Evolutionary conservation across 192 early-diverging fungal genomes (phyloP).

Genomic region (Backusella westeae): DNA sequence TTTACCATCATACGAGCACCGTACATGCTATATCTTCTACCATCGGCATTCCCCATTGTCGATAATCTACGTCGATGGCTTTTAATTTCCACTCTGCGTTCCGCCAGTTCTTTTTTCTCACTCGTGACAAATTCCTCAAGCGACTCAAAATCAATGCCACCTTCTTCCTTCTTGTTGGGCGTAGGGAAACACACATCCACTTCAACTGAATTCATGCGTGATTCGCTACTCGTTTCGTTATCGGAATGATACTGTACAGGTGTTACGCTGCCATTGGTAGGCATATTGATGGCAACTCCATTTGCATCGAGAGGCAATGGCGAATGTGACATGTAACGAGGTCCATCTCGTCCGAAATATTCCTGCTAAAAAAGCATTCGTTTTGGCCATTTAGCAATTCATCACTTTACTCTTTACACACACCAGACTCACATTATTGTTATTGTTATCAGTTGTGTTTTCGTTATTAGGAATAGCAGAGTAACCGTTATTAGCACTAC

Average conservation of each 20-base stretch:
- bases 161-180: slow-evolving; percentile 3
- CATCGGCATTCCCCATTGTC: slow-evolving; percentile 8
- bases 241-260: neutral
- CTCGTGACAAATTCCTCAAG: slow-evolving; percentile 21
- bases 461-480: neutral
- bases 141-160: slow-evolving; percentile 20
- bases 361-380: neutral
- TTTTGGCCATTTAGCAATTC: neutral
- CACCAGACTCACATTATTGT: neutral
- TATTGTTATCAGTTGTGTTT: neutral
- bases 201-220: slow-evolving; percentile 10
- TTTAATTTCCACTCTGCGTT: neutral
- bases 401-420: neutral
- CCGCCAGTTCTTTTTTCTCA: slow-evolving; percentile 8
- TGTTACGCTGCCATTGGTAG: neutral
- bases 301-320: neutral
- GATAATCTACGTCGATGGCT: slow-evolving; percentile 18
- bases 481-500: neutral
- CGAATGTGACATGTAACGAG: neutral
- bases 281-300: neutral
- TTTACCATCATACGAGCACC: slow-evolving; percentile 27
- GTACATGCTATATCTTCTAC: slow-evolving; percentile 26
- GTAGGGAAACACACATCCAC: slow-evolving; percentile 32
- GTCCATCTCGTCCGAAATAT: neutral
- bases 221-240: neutral